Conservation (phyloP, 805 yeast genomes). For the Millerago galiae region DNA sequence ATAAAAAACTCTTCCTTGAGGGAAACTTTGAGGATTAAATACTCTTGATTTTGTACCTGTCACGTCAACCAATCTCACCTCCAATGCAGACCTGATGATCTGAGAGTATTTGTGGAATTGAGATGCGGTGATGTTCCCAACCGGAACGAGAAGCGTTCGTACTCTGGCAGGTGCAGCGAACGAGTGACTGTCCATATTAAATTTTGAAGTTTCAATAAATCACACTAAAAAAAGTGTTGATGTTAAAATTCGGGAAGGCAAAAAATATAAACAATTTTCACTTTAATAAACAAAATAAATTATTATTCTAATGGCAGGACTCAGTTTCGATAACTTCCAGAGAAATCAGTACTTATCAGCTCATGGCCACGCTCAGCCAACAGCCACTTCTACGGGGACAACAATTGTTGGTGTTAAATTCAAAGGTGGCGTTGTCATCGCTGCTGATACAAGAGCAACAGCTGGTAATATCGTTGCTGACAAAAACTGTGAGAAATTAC, state of each 20-base stretch:
- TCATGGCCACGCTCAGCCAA: slow-evolving; percentile 72
- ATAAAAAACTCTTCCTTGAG: slow-evolving; percentile 66
- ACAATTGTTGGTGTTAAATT: slow-evolving; percentile 96
- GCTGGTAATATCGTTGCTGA: slow-evolving; percentile 96
- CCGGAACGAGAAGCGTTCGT: slow-evolving; percentile 61
- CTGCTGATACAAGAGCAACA: slow-evolving; percentile 98
- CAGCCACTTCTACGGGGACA: slow-evolving; percentile 97
- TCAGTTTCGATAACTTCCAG: slow-evolving; percentile 88
- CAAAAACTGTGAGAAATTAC: slow-evolving; percentile 94
- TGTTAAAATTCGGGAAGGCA: neutral
- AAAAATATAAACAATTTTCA: neutral
- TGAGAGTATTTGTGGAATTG: slow-evolving; percentile 35
- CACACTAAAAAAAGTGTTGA: neutral
- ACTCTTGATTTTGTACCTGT: slow-evolving; percentile 51
- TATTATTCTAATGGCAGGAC: slow-evolving; percentile 58
- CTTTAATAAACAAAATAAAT: neutral
- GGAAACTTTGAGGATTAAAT: slow-evolving; percentile 83
- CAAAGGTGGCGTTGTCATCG: slow-evolving; percentile 91
- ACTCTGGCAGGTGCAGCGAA: slow-evolving; percentile 64
- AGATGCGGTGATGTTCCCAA: slow-evolving; percentile 39
- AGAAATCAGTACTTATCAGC: slow-evolving; percentile 73
- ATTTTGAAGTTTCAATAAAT: neutral
- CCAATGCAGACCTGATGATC: slow-evolving; percentile 42
- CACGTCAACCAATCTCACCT: slow-evolving; percentile 70
- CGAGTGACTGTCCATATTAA: slow-evolving; percentile 33